phyloP scores from a whole-genome alignment of 78 protist species.

The Dictyostelium purpureum region DNA sequence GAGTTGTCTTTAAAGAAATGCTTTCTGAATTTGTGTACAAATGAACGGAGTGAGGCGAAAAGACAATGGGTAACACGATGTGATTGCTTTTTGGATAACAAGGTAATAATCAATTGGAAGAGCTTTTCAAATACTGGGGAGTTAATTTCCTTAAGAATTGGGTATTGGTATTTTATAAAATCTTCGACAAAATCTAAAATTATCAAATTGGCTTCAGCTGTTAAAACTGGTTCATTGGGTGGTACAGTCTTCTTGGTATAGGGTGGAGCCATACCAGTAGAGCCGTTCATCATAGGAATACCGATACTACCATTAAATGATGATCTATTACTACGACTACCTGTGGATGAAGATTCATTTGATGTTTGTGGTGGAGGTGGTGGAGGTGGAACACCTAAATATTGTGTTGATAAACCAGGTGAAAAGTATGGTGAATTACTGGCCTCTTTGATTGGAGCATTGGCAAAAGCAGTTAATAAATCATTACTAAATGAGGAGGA shows the following conservation, averaged over 20 bases:
- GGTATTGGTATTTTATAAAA: slow-evolving; percentile 4
- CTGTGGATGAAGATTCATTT: background rate
- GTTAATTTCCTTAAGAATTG: background rate
- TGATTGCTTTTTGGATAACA: slow-evolving; percentile 17
- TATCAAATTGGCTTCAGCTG: slow-evolving; percentile 49
- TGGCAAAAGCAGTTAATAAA: background rate
- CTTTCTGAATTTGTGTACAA: slow-evolving; percentile 49
- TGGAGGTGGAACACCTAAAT: too few species aligned
- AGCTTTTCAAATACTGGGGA: background rate
- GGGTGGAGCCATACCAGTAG: background rate
- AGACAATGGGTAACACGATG: slow-evolving; percentile 39
- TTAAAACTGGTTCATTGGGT: slow-evolving; percentile 16
- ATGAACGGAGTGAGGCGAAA: slow-evolving; percentile 25
- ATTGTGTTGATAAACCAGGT: background rate
- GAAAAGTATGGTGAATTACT: background rate
- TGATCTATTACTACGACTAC: background rate
- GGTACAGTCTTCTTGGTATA: background rate
- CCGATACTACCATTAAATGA: slow-evolving; percentile 10
- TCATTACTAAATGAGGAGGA: background rate
- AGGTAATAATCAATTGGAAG: background rate
- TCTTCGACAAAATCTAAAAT: slow-evolving; percentile 49
- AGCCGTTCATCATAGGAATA: background rate
- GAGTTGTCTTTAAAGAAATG: slow-evolving; percentile 37
- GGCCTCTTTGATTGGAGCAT: slow-evolving; percentile 9
- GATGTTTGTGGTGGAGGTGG: background rate